Percentiles rank a stretch among this genome's conserved stretches.
phyloP scores from a whole-genome alignment of 139 green algal genomes.

The Raphidocelis subcapitata region DNA sequence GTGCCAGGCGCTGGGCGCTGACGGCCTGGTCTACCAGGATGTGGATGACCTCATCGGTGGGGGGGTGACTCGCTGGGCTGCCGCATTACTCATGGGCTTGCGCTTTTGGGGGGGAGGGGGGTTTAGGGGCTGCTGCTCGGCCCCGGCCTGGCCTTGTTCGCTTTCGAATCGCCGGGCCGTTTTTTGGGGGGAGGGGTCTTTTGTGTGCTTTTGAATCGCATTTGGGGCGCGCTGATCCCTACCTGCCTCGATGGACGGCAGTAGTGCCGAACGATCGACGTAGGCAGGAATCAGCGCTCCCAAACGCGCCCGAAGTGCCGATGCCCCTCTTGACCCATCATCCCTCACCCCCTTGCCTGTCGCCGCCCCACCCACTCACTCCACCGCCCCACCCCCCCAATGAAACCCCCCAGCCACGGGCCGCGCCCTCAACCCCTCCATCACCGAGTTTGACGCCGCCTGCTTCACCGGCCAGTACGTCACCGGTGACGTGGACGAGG shows the following conservation, averaged over 20 bases:
- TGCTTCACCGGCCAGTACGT: constrained; percentile 93
- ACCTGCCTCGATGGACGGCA: too few species aligned
- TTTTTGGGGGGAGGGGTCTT: too few species aligned
- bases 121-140: too few species aligned
- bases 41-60: constrained; percentile 74
- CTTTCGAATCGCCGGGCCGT: too few species aligned
- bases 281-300: background rate
- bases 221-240: too few species aligned
- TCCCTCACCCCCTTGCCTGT: background rate
- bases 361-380: constrained; percentile 62
- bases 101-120: too few species aligned
- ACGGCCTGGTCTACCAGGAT: constrained; percentile 93
- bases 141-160: too few species aligned
- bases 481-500: constrained; percentile 80
- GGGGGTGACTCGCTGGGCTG: too few species aligned
- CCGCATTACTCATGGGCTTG: too few species aligned
- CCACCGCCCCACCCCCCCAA: constrained; percentile 81
- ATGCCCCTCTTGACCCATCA: background rate
- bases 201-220: too few species aligned
- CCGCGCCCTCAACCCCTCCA: constrained; percentile 77
- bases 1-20: constrained; percentile 74
- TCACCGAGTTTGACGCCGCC: constrained; percentile 88
- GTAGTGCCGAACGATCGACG: too few species aligned
- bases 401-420: constrained; percentile 56
- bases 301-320: background rate